Evolutionary conservation across 306 rosid genomes (phyloP).

Genomic region (Aeschynomene evenia): DNA sequence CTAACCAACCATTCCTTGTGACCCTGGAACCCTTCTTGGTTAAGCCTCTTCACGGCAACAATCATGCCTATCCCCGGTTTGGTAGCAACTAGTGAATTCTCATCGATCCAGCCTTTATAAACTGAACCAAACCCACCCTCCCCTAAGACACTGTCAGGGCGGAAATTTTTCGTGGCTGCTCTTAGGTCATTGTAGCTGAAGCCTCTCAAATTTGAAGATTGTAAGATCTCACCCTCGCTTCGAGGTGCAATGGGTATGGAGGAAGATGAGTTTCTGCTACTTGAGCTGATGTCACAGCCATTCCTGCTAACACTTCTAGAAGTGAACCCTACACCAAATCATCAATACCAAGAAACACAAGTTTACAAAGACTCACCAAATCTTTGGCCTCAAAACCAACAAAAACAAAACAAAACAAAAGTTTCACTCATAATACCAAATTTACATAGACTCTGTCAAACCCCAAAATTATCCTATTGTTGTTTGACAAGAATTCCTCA

Average conservation of each 20-base stretch:
- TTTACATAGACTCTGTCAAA: constrained; percentile 17
- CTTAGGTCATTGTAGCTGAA: constrained; percentile 66
- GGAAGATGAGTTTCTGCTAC: constrained; percentile 62
- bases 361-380: constrained; percentile 24
- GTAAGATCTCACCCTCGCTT: constrained; percentile 81
- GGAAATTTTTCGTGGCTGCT: constrained; percentile 83
- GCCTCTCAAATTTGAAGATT: constrained; percentile 66
- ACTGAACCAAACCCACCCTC: constrained; percentile 99
- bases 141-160: constrained; percentile 91
- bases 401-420: not conserved
- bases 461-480: not conserved
- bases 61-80: constrained; percentile 81
- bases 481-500: constrained; percentile 16
- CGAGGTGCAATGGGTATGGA: constrained; percentile 64
- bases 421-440: constrained; percentile 13
- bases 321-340: constrained; percentile 54
- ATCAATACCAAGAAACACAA: constrained; percentile 17
- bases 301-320: constrained; percentile 63
- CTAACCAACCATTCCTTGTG: constrained; percentile 96
- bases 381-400: constrained; percentile 20
- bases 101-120: constrained; percentile 93
- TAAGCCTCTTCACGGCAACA: constrained; percentile 90
- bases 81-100: constrained; percentile 62
- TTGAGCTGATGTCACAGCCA: constrained; percentile 47
- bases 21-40: constrained; percentile 87